These are phyloP conservation scores for Talaromyces amestolkiae DNA, from an alignment of 2,329 filamentous ascomycete species.

Conservation along the genomic window DNA sequence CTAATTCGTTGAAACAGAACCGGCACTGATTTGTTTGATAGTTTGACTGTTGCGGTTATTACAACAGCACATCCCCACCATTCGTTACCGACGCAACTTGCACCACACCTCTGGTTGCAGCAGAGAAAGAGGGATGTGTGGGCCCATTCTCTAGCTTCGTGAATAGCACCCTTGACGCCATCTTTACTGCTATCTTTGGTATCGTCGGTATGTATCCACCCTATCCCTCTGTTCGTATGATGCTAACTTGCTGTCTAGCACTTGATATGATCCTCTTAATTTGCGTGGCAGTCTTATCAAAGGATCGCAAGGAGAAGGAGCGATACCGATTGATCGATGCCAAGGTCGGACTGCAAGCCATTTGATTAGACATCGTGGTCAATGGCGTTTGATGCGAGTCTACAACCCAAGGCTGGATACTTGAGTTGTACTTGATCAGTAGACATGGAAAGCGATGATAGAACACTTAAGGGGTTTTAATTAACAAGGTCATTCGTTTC, in stretches of 20 bases:
- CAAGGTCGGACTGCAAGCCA: constrained; percentile 58
- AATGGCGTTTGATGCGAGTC: constrained; percentile 28
- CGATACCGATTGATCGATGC: constrained; percentile 78
- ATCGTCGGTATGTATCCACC: constrained; percentile 60
- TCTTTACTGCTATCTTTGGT: constrained; percentile 78
- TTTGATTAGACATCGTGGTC: constrained; percentile 31
- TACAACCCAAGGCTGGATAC: constrained; percentile 11
- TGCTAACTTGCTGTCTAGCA: constrained; percentile 34
- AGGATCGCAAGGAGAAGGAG: constrained; percentile 76
- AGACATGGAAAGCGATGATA: not conserved
- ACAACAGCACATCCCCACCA: constrained; percentile 67
- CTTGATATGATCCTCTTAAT: constrained; percentile 68
- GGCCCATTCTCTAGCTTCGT: constrained; percentile 65
- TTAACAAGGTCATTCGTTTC: not conserved
- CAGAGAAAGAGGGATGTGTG: constrained; percentile 68
- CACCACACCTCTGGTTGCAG: constrained; percentile 67
- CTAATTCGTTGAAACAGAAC: not conserved
- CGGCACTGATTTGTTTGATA: constrained; percentile 34
- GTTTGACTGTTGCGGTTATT: constrained; percentile 79
- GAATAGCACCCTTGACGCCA: constrained; percentile 68
- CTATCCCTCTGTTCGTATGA: not conserved
- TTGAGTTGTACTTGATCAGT: constrained; percentile 2
- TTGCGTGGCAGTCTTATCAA: constrained; percentile 70
- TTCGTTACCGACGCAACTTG: constrained; percentile 70
- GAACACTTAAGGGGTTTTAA: not conserved